Evolutionary conservation across 768 basidiomycete species (phyloP).

Genomic region (Leccinum subgranulosum): DNA sequence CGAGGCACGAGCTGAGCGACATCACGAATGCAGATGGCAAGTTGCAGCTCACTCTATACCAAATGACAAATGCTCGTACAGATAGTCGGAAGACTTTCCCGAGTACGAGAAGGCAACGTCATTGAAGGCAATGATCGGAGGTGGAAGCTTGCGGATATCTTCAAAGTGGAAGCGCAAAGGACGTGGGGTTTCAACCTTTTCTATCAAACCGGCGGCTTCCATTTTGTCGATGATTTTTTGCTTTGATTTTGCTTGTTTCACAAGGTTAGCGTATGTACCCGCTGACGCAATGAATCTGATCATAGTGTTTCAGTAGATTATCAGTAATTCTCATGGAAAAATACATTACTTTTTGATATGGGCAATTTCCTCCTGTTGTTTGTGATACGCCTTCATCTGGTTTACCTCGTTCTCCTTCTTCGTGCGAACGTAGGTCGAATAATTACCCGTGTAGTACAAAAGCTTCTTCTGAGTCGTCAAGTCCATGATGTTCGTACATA

Average conservation of each 20-base stretch:
- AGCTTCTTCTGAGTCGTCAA: constrained; percentile 89
- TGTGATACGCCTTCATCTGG: constrained; percentile 98
- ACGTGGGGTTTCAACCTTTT: constrained; percentile 77
- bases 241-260: constrained; percentile 98
- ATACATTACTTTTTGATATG: constrained; percentile 90
- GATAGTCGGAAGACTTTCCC: constrained; percentile 80
- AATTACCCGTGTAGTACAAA: constrained; percentile 94
- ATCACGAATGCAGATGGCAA: constrained; percentile 3
- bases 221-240: constrained; percentile 99
- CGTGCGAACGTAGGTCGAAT: constrained; percentile 95
- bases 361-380: constrained; percentile 97
- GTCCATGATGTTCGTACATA: constrained; percentile 99
- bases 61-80: constrained; percentile 89
- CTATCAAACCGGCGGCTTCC: constrained; percentile 97
- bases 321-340: background rate
- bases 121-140: constrained; percentile 96
- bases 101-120: constrained; percentile 95
- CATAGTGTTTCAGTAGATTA: constrained; percentile 6
- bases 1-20: constrained; percentile 3
- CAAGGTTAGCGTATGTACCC: constrained; percentile 98
- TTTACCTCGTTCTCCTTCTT: constrained; percentile 98
- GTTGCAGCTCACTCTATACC: constrained; percentile 84
- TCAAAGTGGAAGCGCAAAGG: constrained; percentile 94
- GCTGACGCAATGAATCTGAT: constrained; percentile 95
- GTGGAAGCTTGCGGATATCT: constrained; percentile 88